These are phyloP conservation scores for Botrytis pseudocinerea DNA, from an alignment of 2,329 filamentous ascomycete genomes.

Conservation along the genomic window DNA sequence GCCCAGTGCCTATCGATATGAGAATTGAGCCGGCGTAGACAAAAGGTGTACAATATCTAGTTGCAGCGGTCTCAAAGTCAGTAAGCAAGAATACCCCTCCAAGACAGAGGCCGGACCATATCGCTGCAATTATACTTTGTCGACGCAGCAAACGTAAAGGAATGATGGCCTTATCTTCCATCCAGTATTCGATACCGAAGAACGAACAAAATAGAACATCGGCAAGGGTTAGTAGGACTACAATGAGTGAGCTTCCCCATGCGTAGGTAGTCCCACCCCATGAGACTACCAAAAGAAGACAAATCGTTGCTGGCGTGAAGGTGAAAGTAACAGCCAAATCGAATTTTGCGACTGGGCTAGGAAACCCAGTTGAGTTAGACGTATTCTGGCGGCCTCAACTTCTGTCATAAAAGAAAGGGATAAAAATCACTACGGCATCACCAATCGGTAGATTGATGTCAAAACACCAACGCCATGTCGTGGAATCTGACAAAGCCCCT, in stretches of 20 bases:
- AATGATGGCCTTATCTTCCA: not conserved
- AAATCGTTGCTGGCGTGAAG: constrained; percentile 26
- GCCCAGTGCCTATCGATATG: constrained; percentile 42
- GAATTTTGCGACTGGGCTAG: not conserved
- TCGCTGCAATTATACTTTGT: not conserved
- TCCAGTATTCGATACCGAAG: not conserved
- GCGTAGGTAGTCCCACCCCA: constrained; percentile 43
- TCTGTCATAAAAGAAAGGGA: not conserved
- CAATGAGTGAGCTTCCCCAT: constrained; percentile 34
- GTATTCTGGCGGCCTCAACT: not conserved
- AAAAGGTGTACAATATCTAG: constrained; percentile 25
- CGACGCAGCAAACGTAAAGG: not conserved
- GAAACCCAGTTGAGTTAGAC: not conserved
- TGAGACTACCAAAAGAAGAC: constrained; percentile 40
- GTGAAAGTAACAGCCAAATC: not conserved
- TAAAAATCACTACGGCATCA: not conserved
- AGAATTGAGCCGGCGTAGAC: constrained; percentile 46
- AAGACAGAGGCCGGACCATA: not conserved
- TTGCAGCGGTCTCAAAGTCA: constrained; percentile 37
- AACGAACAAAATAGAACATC: not conserved
- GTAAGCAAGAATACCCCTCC: not conserved
- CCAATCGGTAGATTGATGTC: not conserved
- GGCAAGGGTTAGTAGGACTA: constrained; percentile 32
- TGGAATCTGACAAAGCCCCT: not conserved
- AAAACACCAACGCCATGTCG: not conserved